Evolutionary conservation across 2,329 filamentous ascomycete species (phyloP).

Genomic region (Botrytis medusae): DNA sequence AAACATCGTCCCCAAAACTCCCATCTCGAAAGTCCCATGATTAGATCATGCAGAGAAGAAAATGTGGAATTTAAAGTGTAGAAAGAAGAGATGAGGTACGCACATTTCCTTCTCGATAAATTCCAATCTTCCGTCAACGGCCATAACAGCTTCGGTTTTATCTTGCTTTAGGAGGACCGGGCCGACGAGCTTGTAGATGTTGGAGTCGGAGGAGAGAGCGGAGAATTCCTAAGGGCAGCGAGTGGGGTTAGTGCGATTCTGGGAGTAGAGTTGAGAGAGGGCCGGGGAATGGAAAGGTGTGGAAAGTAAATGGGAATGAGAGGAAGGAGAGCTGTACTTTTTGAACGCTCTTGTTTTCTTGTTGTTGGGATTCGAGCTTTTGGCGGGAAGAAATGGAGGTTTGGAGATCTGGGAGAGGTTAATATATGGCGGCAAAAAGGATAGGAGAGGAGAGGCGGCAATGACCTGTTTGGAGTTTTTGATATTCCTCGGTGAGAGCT

Average conservation of each 20-base stretch:
- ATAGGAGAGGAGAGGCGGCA: neutral
- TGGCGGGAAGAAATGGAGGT: constrained; percentile 75
- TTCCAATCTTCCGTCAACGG: constrained; percentile 85
- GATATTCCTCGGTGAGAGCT: constrained; percentile 80
- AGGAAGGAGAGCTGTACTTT: constrained; percentile 53
- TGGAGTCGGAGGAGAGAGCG: constrained; percentile 74
- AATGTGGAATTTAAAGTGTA: neutral
- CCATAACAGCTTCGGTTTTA: constrained; percentile 82
- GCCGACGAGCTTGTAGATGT: constrained; percentile 93
- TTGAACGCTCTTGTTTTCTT: constrained; percentile 87
- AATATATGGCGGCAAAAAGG: neutral
- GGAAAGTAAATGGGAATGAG: neutral
- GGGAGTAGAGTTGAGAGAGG: constrained; percentile 26
- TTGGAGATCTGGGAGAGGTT: constrained; percentile 67
- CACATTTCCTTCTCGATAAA: constrained; percentile 95
- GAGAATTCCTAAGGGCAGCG: constrained; percentile 68
- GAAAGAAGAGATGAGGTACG: constrained; percentile 38
- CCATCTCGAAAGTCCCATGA: neutral
- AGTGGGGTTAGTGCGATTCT: neutral
- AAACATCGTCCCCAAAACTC: neutral
- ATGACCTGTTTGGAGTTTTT: constrained; percentile 78
- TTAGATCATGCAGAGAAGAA: neutral
- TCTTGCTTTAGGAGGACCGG: constrained; percentile 95
- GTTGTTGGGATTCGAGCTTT: constrained; percentile 88
- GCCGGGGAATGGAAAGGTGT: neutral